A percentile compares a stretch with the other conserved stretches of the same genome.
phyloP scores from a whole-genome alignment of 352 stramenopile species.

The Blastocystis hominis region DNA sequence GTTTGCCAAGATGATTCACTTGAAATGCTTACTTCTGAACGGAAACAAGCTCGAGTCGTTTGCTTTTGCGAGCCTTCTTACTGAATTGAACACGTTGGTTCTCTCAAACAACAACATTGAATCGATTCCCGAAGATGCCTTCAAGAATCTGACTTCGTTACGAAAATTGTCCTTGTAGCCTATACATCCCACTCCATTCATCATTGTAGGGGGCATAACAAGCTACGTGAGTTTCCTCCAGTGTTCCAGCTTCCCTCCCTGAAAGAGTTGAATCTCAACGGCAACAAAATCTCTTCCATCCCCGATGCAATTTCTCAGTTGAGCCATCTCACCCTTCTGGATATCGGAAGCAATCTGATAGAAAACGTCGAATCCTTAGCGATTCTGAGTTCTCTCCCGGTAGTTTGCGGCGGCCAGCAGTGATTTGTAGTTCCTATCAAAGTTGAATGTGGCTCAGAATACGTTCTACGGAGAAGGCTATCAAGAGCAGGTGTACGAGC shows the following conservation, averaged over 20 bases:
- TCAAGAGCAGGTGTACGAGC: background rate
- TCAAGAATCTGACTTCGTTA: background rate
- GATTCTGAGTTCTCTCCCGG: background rate
- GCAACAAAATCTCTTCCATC: constrained; percentile 49
- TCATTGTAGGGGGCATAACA: constrained; percentile 39
- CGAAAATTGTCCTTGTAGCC: constrained; percentile 31
- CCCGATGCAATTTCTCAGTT: background rate
- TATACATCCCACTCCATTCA: background rate
- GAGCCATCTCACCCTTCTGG: constrained; percentile 1
- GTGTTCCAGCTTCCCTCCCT: constrained; percentile 8
- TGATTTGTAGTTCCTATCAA: background rate
- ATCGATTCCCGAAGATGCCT: constrained; percentile 21
- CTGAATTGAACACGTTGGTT: constrained; percentile 30
- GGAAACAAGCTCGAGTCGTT: constrained; percentile 42
- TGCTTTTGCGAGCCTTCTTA: background rate
- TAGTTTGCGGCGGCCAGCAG: background rate
- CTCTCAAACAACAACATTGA: constrained; percentile 32
- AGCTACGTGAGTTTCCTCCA: constrained; percentile 4
- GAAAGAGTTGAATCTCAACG: constrained; percentile 51
- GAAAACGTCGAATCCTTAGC: constrained; percentile 17
- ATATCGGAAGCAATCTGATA: constrained; percentile 45
- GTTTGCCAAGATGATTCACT: constrained; percentile 21
- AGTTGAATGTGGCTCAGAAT: constrained; percentile 47
- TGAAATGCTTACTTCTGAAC: constrained; percentile 47
- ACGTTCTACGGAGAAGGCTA: background rate